A percentile compares a stretch with the other conserved stretches of the same genome.
Evolutionary conservation across 169 alveolate species (phyloP).

Genomic region (Eimeria necatrix): DNA sequence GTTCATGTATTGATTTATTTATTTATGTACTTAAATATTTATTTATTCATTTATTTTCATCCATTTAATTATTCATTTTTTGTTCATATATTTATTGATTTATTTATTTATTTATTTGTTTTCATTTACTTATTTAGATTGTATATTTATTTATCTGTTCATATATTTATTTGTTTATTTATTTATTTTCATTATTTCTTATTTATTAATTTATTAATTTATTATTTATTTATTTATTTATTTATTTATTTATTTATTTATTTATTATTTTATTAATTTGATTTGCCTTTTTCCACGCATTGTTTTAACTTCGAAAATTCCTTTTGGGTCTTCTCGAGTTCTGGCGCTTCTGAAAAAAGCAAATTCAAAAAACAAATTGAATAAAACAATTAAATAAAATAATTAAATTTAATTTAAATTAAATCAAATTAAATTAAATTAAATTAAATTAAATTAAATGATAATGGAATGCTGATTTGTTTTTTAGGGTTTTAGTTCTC

Average conservation of each 20-base stretch:
- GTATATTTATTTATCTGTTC: neutral
- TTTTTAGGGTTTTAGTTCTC: no score
- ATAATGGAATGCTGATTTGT: no score
- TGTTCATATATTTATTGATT: neutral
- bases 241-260: no score
- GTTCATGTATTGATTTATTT: no score
- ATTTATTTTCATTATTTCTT: no score
- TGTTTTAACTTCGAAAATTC: neutral
- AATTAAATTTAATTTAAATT: no score
- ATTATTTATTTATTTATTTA: no score
- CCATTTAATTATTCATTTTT: neutral
- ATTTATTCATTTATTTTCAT: neutral
- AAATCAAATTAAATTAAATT: no score
- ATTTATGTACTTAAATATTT: no score
- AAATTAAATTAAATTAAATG: no score
- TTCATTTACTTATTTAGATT: neutral
- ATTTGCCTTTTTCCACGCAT: slow-evolving; percentile 4
- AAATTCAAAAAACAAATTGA: neutral
- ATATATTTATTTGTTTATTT: neutral
- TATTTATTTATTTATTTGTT: neutral
- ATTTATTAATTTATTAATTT: neutral
- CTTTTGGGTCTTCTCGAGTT: neutral
- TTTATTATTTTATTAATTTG: neutral
- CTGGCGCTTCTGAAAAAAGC: neutral
- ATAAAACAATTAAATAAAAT: no score